Conservation (phyloP, 2,329 filamentous ascomycete species). For the Trichoderma afroharzianum region DNA sequence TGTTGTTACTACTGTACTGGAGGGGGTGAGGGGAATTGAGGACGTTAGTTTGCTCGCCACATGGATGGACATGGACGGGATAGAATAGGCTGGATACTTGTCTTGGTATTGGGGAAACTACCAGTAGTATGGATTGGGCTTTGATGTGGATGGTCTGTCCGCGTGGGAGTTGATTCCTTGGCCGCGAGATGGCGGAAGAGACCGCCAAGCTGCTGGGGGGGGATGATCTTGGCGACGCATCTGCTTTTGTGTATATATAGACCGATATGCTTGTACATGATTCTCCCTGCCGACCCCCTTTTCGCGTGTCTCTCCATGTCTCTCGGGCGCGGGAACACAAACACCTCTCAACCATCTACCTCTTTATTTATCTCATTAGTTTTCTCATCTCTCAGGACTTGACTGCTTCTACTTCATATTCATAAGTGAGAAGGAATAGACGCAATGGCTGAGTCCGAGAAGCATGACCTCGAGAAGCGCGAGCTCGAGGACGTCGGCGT, state of each 20-base stretch:
- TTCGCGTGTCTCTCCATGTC: not conserved
- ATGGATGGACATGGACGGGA: not conserved
- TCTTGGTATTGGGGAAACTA: not conserved
- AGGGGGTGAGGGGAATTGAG: not conserved
- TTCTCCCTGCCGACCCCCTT: not conserved
- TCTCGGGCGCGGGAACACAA: not conserved
- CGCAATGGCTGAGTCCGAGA: constrained; percentile 29
- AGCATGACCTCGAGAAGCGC: constrained; percentile 22
- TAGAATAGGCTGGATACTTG: not conserved
- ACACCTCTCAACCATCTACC: not conserved
- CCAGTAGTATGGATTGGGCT: not conserved
- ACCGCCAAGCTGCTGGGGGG: not conserved
- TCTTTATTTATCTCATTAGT: not conserved
- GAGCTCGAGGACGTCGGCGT: constrained; percentile 25
- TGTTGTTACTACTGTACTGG: not conserved
- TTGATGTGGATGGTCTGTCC: not conserved
- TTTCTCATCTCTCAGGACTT: not conserved
- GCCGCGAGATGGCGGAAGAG: not conserved
- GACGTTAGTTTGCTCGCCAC: not conserved
- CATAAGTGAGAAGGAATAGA: not conserved
- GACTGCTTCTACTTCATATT: too few species aligned
- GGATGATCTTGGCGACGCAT: not conserved
- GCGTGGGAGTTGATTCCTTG: not conserved
- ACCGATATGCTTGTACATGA: not conserved
- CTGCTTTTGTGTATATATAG: not conserved